Base-by-base conservation (phyloP, 192 early-diverging fungal genomes). In the Pilobolus umbonatus region DNA sequence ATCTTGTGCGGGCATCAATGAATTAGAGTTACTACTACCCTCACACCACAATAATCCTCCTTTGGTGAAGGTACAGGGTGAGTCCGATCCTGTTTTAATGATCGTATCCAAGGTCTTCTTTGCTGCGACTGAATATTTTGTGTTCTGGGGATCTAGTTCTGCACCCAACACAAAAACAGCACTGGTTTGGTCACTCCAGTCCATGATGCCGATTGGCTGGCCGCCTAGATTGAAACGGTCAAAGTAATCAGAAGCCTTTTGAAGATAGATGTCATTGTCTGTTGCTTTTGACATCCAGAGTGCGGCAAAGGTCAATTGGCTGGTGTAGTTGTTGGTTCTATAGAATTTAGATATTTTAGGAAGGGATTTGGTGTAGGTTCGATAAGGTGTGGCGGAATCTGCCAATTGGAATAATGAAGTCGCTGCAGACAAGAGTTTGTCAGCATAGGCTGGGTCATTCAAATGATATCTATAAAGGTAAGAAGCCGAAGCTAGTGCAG, bases 201-300 rank as follows among this genome's bases (percentile, higher is more conserved):
- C 75, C 53, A 81, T 63, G 11, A 72, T 64, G 8, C 48, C 54
- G 25, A 45, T 46, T 22, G 58, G 40, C 1, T 51, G 51, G 2
- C 31, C 25, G 19, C 36, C 42, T 15, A 72, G 36, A 19, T 69
- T 68, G 40, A 77, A 71, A 3, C 57, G 59, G 31, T 82, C 56
- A 32, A 79, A 70, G 22, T 79, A 80, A 9, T 58, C 68, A 50
- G 57, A 40, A 2, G 81, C 81, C 35, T 73, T 76, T 17, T 62
- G 36, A 45, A 71, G 52, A 49, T 83, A 84, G 8, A 39, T 60
- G 11, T 57, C 4, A 24, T 77, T 62, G 14, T 68, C 68, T 3
- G 81, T 80, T 3, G 80, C 70, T 32, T 60, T 64, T 62, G 74
- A 79, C 57, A 84, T 66, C 82, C 82, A 84, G 8, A 76, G 64